Evolutionary conservation across 805 yeast genomes (phyloP), one percentile per base, ranked within the genome.

Genomic region (Hanseniaspora nectarophila): DNA sequence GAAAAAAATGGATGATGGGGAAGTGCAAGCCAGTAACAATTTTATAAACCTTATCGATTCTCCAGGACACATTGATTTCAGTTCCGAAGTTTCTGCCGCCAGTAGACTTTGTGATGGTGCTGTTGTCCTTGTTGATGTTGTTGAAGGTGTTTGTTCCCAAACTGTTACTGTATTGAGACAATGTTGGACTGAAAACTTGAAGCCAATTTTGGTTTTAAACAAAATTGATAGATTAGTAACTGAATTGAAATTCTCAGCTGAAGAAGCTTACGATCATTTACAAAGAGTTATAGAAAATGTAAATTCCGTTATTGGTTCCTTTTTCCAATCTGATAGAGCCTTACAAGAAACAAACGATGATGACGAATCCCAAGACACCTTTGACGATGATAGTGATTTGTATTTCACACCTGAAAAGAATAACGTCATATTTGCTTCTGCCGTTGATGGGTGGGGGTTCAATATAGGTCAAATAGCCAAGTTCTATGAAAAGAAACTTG

Each of bases 1-100:
- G 56, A 73, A 70, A 55, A 69, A 68, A 52, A 95, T 85, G 54
- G 95, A 85, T 52, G 95, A 87, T 68, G 67, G 65, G 26, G 69
- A 66, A 43, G 72, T 73, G 20, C 54, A 68, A n/a, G 75, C 82
- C 37, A 78, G 77, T 39, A 96, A 92, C 61, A 85, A 85, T 66
- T 69, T 92, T 52, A 82, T 92, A 62, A 92, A 92, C 63, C 74
- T 92, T 60, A 90, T 92, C 54, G 99, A 92, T 67, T 90, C 97
- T 0, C 99, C 99, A 0, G 99, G 99, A n/a, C 99, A 92, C 61
- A 87, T 92, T 55, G 99, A 92, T 67, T 92, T 92, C 65, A 83
- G 95, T 1, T 83, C 94, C 12, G 99, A 92, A 63, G 99, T 92
- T 0, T 85, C 95, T 26, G 85, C 96, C 0, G 95, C 97, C 1